Conservation (phyloP, 179 eudicot genomes). For the Vitellaria paradoxa region DNA sequence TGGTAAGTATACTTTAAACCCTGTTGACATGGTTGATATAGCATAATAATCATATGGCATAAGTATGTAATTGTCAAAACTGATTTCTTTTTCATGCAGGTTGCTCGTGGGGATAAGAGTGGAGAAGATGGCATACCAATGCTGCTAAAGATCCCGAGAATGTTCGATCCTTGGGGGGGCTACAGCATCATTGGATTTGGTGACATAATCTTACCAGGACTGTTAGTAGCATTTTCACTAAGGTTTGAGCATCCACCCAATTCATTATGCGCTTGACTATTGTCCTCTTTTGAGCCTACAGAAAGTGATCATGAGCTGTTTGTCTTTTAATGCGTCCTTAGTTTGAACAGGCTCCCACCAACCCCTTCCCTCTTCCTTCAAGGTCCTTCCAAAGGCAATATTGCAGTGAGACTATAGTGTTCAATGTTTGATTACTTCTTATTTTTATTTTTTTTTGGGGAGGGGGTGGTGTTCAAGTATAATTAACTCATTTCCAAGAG, state of each 20-base stretch:
- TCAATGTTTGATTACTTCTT: no score
- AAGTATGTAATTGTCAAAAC: slow-evolving; percentile 3
- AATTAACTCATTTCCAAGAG: no score
- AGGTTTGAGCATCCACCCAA: slow-evolving; percentile 43
- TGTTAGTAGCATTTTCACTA: slow-evolving; percentile 76
- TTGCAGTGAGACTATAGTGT: no score
- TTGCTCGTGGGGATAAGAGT: slow-evolving; percentile 94
- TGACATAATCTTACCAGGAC: slow-evolving; percentile 91
- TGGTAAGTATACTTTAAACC: slow-evolving; percentile 49
- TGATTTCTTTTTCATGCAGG: slow-evolving; percentile 38
- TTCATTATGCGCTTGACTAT: no score
- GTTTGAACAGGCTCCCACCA: no score
- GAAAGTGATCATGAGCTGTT: no score
- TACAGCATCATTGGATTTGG: slow-evolving; percentile 98
- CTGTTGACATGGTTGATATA: neutral
- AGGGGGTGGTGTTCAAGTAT: no score
- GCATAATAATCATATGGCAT: neutral
- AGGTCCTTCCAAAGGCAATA: no score
- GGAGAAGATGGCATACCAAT: slow-evolving; percentile 99
- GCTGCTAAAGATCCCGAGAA: slow-evolving; percentile 91
- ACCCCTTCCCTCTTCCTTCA: no score
- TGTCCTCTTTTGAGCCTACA: no score
- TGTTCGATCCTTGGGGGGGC: slow-evolving; percentile 99
- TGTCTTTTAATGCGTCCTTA: no score
- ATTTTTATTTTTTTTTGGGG: no score